These are phyloP conservation scores for Aspergillus sp. DNA, from an alignment of 2,329 filamentous ascomycete species.

Conservation along the genomic window DNA sequence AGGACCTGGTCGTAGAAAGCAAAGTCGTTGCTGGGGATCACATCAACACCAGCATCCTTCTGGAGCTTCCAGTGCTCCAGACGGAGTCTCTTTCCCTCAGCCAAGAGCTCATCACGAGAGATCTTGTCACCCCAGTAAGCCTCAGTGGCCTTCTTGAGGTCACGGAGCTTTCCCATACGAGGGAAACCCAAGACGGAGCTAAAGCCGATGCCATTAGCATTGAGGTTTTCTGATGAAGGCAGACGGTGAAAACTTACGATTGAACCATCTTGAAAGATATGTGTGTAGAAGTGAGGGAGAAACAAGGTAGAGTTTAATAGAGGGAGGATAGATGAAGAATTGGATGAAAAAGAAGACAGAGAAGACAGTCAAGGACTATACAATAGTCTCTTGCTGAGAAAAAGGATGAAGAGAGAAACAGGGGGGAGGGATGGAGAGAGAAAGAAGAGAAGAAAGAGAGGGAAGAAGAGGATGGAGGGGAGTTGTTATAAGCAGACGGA, in stretches of 20 bases:
- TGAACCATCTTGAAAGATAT: constrained; percentile 58
- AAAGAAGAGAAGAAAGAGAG: constrained; percentile 17
- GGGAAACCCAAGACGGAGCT: constrained; percentile 93
- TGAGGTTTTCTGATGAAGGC: neutral
- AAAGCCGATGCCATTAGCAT: constrained; percentile 13
- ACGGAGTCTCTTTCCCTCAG: constrained; percentile 95
- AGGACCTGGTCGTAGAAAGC: constrained; percentile 98
- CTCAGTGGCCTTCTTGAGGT: constrained; percentile 99
- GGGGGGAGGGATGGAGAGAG: constrained; percentile 28
- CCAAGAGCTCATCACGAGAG: constrained; percentile 84
- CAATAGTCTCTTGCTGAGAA: constrained; percentile 27
- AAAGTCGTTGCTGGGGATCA: constrained; percentile 99
- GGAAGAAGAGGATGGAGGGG: constrained; percentile 2
- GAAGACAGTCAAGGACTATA: constrained; percentile 19
- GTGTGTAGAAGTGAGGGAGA: constrained; percentile 18
- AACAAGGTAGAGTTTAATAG: constrained; percentile 11
- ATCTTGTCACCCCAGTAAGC: constrained; percentile 97
- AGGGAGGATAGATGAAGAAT: constrained; percentile 7
- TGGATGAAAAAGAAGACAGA: constrained; percentile 7
- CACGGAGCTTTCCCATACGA: constrained; percentile 96
- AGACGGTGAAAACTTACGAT: constrained; percentile 49
- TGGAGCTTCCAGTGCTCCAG: constrained; percentile 99
- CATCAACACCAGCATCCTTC: constrained; percentile 94
- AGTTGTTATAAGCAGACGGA: constrained; percentile 9
- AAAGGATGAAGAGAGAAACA: constrained; percentile 24